phyloP scores from a whole-genome alignment of 2,329 filamentous ascomycete genomes.

The Pyrenophora seminiperda region DNA sequence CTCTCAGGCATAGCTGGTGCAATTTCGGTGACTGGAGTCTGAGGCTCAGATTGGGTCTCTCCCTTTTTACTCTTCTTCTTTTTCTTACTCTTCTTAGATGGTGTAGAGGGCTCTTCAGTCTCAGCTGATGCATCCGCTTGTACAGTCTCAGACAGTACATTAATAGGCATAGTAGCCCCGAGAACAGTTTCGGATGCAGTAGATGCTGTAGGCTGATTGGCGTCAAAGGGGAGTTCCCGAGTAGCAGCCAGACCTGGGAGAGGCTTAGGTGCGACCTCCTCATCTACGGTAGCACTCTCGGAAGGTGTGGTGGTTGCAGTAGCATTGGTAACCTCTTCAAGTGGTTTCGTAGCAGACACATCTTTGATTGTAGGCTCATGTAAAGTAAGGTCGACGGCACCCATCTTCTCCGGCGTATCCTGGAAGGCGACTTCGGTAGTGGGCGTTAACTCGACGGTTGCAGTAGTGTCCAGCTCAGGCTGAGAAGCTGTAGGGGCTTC shows the following conservation, averaged over 20 bases:
- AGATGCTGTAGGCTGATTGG: neutral
- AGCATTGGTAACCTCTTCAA: neutral
- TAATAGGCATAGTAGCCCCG: neutral
- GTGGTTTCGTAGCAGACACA: neutral
- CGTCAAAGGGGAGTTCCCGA: neutral
- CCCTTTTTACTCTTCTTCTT: constrained; percentile 39
- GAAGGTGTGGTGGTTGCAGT: neutral
- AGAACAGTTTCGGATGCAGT: neutral
- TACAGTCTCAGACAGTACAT: constrained; percentile 5
- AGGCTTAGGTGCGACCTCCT: constrained; percentile 1
- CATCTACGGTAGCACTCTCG: neutral
- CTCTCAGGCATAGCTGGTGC: constrained; percentile 6
- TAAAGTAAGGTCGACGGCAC: neutral
- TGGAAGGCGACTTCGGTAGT: neutral
- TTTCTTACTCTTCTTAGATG: constrained; percentile 37
- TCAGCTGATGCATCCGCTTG: neutral
- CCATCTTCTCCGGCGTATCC: neutral
- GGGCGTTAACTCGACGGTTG: neutral
- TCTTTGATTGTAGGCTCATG: neutral
- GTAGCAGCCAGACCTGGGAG: neutral
- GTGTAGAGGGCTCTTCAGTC: neutral
- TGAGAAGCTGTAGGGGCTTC: neutral
- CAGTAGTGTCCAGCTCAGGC: neutral
- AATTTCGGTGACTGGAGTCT: constrained; percentile 20
- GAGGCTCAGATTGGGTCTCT: constrained; percentile 24